These are phyloP conservation scores for Syncephalis plumigaleata DNA, from an alignment of 371 early-diverging fungal species.

Conservation along the genomic window DNA sequence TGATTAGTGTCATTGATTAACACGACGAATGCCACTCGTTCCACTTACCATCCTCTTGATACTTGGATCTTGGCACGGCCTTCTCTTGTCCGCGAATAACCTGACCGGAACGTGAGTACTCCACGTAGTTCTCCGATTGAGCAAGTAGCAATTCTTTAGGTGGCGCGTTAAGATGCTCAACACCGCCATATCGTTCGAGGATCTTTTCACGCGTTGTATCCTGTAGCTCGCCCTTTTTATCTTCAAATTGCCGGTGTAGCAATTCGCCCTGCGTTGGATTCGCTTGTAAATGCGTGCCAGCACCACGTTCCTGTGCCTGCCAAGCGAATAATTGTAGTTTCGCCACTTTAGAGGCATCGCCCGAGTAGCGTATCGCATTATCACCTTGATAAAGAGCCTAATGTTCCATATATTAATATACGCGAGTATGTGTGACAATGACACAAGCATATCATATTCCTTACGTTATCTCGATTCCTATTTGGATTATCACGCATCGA, in stretches of 20 bases:
- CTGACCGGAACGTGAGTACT: slow-evolving; percentile 86
- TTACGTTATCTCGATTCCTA: slow-evolving; percentile 32
- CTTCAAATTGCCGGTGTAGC: slow-evolving; percentile 66
- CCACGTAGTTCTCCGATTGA: slow-evolving; percentile 86
- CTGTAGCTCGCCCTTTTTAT: slow-evolving; percentile 61
- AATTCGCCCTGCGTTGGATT: slow-evolving; percentile 90
- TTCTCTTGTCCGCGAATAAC: slow-evolving; percentile 74
- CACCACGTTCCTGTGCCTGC: slow-evolving; percentile 76
- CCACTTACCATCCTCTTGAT: slow-evolving; percentile 83
- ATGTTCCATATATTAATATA: slow-evolving; percentile 4
- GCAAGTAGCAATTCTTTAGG: slow-evolving; percentile 73
- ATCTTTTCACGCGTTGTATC: slow-evolving; percentile 54
- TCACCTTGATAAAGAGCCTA: slow-evolving; percentile 62
- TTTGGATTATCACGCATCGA: slow-evolving; percentile 95
- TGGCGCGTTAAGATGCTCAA: slow-evolving; percentile 76
- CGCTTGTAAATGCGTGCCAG: slow-evolving; percentile 66
- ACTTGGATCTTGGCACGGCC: slow-evolving; percentile 59
- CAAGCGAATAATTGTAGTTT: slow-evolving; percentile 81
- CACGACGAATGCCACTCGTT: no score
- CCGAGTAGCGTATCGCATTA: slow-evolving; percentile 80
- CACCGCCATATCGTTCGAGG: slow-evolving; percentile 84
- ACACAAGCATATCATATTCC: not conserved
- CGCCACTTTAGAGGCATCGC: slow-evolving; percentile 63
- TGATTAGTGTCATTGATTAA: not conserved
- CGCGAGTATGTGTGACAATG: slow-evolving; percentile 1